A percentile compares a stretch with the other conserved stretches of the same genome.
Conservation (phyloP, 192 early-diverging fungal species). For the Coemansia brasiliensis region DNA sequence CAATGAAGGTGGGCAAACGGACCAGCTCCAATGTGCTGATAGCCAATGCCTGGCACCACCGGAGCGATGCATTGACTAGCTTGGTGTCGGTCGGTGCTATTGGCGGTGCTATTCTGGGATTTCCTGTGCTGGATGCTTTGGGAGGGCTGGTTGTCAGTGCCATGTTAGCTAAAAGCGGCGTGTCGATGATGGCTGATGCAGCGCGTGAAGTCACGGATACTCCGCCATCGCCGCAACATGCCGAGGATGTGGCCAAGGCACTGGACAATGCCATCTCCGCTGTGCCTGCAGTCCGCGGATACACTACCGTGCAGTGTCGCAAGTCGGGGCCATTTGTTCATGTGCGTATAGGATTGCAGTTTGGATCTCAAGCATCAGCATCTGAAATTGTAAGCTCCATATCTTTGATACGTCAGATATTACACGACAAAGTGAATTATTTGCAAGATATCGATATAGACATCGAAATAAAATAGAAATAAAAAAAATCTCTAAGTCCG, state of each 20-base stretch:
- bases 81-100: constrained; percentile 74
- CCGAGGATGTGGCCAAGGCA: constrained; percentile 22
- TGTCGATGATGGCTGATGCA: constrained; percentile 55
- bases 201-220: constrained; percentile 59
- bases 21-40: constrained; percentile 70
- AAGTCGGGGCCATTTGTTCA: constrained; percentile 49
- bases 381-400: constrained; percentile 13
- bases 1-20: constrained; percentile 63
- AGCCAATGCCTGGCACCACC: constrained; percentile 89
- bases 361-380: constrained; percentile 25
- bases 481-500: not conserved
- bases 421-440: constrained; percentile 23
- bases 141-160: constrained; percentile 74
- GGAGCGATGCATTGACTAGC: constrained; percentile 72
- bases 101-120: constrained; percentile 68
- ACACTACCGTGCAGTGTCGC: constrained; percentile 33
- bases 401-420: constrained; percentile 10
- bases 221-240: constrained; percentile 28
- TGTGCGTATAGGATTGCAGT: constrained; percentile 20
- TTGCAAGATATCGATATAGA: constrained; percentile 42
- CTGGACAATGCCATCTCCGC: constrained; percentile 12
- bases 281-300: constrained; percentile 7
- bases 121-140: constrained; percentile 71
- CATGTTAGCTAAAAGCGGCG: constrained; percentile 67
- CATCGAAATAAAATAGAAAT: constrained; percentile 3